Conservation (phyloP, 2,329 filamentous ascomycete genomes). For the Waltergamsia citrina region DNA sequence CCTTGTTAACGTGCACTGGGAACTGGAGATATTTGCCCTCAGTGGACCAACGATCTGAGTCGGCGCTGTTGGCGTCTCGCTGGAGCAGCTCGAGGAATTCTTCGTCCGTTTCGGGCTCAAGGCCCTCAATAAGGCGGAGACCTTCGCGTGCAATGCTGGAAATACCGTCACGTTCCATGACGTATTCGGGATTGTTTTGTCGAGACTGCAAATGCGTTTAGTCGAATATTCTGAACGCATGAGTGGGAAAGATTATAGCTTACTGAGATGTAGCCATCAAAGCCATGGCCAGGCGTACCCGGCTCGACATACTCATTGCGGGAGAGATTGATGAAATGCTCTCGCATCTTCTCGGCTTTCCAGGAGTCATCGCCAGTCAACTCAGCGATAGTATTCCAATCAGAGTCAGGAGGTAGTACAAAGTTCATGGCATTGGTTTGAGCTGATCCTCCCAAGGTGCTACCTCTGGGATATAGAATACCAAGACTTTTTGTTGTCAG, state of each 20-base stretch:
- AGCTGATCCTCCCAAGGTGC: slow-evolving; percentile 19
- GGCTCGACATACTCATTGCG: slow-evolving; percentile 30
- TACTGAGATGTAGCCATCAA: slow-evolving; percentile 29
- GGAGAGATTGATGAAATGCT: slow-evolving; percentile 37
- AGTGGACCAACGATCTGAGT: slow-evolving; percentile 1
- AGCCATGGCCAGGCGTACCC: slow-evolving; percentile 32
- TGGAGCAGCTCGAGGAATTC: background rate
- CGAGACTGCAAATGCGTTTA: too few relatives aligned
- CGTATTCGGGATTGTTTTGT: too few relatives aligned
- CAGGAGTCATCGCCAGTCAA: slow-evolving; percentile 41
- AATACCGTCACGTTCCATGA: too few relatives aligned
- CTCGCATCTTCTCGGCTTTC: slow-evolving; percentile 36
- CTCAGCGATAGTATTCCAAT: slow-evolving; percentile 36
- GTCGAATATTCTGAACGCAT: too few relatives aligned
- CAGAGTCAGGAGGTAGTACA: slow-evolving; percentile 35
- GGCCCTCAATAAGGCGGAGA: too few relatives aligned
- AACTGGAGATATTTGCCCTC: slow-evolving; percentile 16
- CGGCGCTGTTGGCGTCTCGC: background rate
- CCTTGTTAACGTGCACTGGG: slow-evolving; percentile 12
- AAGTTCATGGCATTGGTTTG: slow-evolving; percentile 31
- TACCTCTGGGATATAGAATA: slow-evolving; percentile 17
- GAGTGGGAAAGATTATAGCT: too few relatives aligned
- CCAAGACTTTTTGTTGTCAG: slow-evolving; percentile 14
- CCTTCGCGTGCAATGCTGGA: too few relatives aligned
- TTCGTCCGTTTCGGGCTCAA: too few relatives aligned